Evolutionary conservation across 2,329 filamentous ascomycete genomes (phyloP).

Genomic region (Fusarium torulosum): DNA sequence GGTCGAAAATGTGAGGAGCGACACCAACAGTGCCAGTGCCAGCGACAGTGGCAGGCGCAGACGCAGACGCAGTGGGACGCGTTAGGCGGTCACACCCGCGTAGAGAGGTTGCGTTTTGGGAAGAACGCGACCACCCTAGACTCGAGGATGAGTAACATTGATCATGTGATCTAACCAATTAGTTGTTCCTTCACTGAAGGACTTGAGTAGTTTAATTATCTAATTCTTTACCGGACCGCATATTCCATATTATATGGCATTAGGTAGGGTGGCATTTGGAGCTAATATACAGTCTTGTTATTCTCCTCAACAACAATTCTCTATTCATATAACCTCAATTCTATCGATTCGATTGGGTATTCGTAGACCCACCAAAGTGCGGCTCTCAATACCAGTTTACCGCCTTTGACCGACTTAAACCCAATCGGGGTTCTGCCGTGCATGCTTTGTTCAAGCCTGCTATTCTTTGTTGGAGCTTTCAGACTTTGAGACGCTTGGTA

Average conservation of each 20-base stretch:
- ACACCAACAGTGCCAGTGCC: background rate
- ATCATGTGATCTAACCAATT: slow-evolving; percentile 23
- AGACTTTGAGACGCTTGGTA: slow-evolving; percentile 33
- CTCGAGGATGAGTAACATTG: slow-evolving; percentile 3
- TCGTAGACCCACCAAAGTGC: slow-evolving; percentile 18
- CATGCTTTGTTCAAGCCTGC: slow-evolving; percentile 32
- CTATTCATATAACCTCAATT: background rate
- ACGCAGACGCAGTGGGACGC: slow-evolving; percentile 39
- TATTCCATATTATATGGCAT: background rate
- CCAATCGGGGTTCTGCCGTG: slow-evolving; percentile 33
- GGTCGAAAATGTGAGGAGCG: slow-evolving; percentile 35
- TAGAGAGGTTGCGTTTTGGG: slow-evolving; percentile 47
- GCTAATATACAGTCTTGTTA: background rate
- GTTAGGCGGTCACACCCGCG: slow-evolving; percentile 47
- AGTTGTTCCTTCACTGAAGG: background rate
- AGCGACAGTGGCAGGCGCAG: background rate
- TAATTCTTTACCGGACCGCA: background rate
- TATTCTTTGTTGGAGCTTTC: slow-evolving; percentile 44
- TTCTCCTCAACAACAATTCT: background rate
- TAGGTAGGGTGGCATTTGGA: too few relatives aligned
- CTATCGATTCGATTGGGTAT: background rate
- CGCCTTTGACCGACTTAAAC: slow-evolving; percentile 27
- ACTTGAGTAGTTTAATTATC: background rate
- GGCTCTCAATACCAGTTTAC: slow-evolving; percentile 25
- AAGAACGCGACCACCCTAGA: slow-evolving; percentile 22